phyloP scores from a whole-genome alignment of 2,329 filamentous ascomycete genomes.

The Grosmannia huntii region DNA sequence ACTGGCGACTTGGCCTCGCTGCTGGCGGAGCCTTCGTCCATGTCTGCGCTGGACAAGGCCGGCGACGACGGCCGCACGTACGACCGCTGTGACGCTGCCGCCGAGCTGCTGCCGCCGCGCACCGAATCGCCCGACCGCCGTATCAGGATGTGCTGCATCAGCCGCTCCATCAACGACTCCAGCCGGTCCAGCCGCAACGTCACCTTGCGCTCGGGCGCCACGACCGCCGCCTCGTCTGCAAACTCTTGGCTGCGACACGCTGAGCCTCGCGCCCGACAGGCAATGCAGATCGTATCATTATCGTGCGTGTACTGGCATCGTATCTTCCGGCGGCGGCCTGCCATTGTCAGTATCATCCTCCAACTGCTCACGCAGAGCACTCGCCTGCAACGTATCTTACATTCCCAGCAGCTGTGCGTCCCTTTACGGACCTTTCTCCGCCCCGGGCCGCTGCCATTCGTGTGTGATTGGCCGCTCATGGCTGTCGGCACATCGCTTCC shows the following conservation, averaged over 20 bases:
- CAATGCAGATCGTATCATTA: conserved; percentile 26
- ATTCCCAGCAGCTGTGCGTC: conserved; percentile 44
- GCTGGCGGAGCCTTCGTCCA: background rate
- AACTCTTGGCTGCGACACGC: conserved; percentile 33
- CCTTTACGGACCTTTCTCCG: conserved; percentile 35
- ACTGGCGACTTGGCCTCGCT: background rate
- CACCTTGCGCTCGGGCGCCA: conserved; percentile 24
- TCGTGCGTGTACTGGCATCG: conserved; percentile 30
- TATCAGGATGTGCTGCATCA: conserved; percentile 26
- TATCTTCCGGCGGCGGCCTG: conserved; percentile 33
- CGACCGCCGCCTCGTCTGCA: conserved; percentile 19
- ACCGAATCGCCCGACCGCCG: conserved; percentile 6
- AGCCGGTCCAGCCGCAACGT: conserved; percentile 31
- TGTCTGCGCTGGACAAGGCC: background rate
- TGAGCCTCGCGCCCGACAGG: conserved; percentile 28
- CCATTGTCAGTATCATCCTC: background rate
- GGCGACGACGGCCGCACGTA: background rate
- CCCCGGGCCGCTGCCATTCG: conserved; percentile 17
- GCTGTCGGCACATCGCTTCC: background rate
- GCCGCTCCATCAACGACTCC: conserved; percentile 32
- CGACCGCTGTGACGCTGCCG: background rate
- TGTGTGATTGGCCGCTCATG: conserved; percentile 4
- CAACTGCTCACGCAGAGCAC: background rate
- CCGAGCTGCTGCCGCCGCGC: background rate
- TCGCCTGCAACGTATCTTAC: conserved; percentile 21